Base-by-base conservation (phyloP, 192 early-diverging fungal genomes). In the Chytriomyces sp. region DNA sequence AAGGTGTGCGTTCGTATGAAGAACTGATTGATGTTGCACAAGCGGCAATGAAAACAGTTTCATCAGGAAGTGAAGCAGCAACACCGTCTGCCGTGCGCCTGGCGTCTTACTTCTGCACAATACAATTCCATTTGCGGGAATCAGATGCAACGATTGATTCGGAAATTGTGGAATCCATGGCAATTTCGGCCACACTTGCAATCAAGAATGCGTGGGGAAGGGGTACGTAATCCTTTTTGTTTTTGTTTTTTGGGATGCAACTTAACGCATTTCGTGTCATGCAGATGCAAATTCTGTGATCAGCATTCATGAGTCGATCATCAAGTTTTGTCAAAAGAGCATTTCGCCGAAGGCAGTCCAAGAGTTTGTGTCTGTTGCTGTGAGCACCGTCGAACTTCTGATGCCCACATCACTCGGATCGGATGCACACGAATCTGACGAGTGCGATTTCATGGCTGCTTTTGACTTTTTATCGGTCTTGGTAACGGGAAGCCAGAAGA, bases 391-490 rank as follows among this genome's bases (percentile, higher is more conserved):
- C 13, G 68, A 69, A 23, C 13, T 24, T 7, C 26, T 69, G 4
- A 7, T 50, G 10, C 68, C 28, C 5, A 46, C 53, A 8, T 18
- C 50, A 44, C 48, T 69, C 11, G 68, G 68, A 7, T 28, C 16
- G 50, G 68, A 26, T 7, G 53, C 49, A 53, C 20, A 28, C 7
- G 13, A 53, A 7, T 69, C 68, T 8, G 46, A 49, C 23, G 18
- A 46, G n/a, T 13, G 16, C 20, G 68, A 69, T 69, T 57, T 69
- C 48, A 18, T 50, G 46, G 68, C 68, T 8, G 68, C 68, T 53
- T 57, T 69, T 10, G 46, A 69, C 28, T 26, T 69, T 2, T 13
- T 69, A 7, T 18, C 26, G 26, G 5, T n/a, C 0, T 7, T 69
- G 9, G 35, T 69, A 24, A 43, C 49, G 0, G 68, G 68, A 28